Conservation (phyloP, 352 stramenopile genomes). For the Pythium vanterpoolii region DNA sequence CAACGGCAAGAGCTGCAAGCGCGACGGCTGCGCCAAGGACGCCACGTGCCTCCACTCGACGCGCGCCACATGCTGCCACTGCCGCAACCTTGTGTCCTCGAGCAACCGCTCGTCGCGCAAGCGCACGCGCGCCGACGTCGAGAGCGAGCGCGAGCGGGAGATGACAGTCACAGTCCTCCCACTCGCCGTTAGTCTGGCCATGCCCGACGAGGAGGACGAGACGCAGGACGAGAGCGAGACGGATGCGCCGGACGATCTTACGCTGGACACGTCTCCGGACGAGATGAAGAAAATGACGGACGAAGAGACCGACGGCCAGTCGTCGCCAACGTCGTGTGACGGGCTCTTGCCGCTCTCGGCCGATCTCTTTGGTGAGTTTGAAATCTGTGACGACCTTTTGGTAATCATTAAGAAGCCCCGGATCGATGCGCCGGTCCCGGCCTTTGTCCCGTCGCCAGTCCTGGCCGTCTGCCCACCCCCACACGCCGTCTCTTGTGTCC, state of each 20-base stretch:
- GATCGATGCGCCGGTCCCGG: neutral
- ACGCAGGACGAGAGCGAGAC: no score
- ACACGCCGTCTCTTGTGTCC: neutral
- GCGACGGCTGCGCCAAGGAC: slow-evolving; percentile 51
- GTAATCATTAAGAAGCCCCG: slow-evolving; percentile 20
- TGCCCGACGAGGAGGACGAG: neutral
- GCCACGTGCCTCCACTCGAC: slow-evolving; percentile 68
- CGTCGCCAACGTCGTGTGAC: slow-evolving; percentile 22
- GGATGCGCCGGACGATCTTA: no score
- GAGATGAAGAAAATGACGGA: neutral
- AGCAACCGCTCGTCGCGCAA: slow-evolving; percentile 38
- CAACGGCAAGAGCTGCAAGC: slow-evolving; percentile 63
- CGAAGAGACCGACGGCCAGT: slow-evolving; percentile 2
- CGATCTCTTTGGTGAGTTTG: slow-evolving; percentile 17
- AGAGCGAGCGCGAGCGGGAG: neutral
- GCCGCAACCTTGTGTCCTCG: slow-evolving; percentile 72
- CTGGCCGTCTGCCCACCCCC: no score
- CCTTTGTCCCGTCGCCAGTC: neutral
- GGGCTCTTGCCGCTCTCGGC: slow-evolving; percentile 13
- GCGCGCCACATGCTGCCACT: slow-evolving; percentile 72
- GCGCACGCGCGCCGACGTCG: slow-evolving; percentile 23
- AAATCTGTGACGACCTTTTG: slow-evolving; percentile 20
- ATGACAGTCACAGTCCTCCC: neutral
- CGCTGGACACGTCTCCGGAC: no score
- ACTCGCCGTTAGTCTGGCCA: neutral